These are phyloP conservation scores for Fusarium sp. DNA, from an alignment of 2,329 filamentous ascomycete genomes.

Conservation along the genomic window DNA sequence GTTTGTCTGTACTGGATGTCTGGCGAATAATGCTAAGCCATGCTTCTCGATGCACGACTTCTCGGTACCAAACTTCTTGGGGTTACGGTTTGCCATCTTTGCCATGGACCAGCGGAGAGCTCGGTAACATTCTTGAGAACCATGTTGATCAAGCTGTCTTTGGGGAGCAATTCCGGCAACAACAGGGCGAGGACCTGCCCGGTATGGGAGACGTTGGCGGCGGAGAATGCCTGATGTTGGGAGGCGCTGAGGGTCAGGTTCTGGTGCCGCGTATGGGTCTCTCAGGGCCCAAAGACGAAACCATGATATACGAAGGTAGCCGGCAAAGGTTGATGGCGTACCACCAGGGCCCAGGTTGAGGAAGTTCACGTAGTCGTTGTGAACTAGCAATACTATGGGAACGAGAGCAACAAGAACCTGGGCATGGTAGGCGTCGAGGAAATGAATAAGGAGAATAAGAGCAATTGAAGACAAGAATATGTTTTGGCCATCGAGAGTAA, in stretches of 20 bases:
- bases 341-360: conserved; percentile 82
- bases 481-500: conserved; percentile 64
- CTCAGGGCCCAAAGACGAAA: conserved; percentile 77
- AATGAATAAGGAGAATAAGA: conserved; percentile 64
- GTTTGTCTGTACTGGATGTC: conserved; percentile 72
- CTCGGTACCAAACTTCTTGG: conserved; percentile 66
- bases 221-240: conserved; percentile 70
- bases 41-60: conserved; percentile 86
- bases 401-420: conserved; percentile 62
- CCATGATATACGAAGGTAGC: conserved; percentile 79
- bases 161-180: conserved; percentile 85
- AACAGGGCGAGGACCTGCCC: conserved; percentile 71
- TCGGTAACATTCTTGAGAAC: conserved; percentile 64
- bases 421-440: conserved; percentile 60
- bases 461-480: conserved; percentile 59
- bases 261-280: conserved; percentile 73
- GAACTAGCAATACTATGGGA: conserved; percentile 63
- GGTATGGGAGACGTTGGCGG: conserved; percentile 65
- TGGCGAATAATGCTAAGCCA: conserved; percentile 78
- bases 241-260: conserved; percentile 60
- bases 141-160: conserved; percentile 77
- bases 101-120: conserved; percentile 65
- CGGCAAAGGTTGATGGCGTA: conserved; percentile 77
- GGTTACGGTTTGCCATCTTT: conserved; percentile 59
- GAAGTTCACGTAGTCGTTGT: conserved; percentile 80